Percentiles rank a stretch among this genome's conserved stretches.
Conservation (phyloP, 192 early-diverging fungal species). For the Gigaspora rosea region DNA sequence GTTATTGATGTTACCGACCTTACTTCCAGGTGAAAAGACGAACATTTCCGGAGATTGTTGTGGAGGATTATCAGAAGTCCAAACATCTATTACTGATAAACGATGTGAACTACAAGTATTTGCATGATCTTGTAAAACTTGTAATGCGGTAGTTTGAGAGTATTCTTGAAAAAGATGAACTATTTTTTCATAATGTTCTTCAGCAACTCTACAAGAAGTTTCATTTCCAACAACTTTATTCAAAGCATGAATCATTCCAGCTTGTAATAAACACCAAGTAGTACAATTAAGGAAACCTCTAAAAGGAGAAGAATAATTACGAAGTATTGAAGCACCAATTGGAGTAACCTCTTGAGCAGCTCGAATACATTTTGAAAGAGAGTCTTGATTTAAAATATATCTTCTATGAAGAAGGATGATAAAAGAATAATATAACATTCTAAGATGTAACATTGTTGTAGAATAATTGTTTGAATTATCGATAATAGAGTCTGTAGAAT, state of each 20-base stretch:
- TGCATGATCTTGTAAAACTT: slow-evolving; percentile 22
- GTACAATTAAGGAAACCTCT: slow-evolving; percentile 24
- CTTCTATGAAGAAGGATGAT: slow-evolving; percentile 10
- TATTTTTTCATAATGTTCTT: slow-evolving; percentile 22
- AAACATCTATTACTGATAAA: slow-evolving; percentile 14
- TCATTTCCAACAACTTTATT: slow-evolving; percentile 9
- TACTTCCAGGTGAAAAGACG: neutral
- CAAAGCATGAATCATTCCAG: slow-evolving; percentile 25
- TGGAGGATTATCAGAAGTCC: neutral
- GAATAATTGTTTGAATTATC: neutral
- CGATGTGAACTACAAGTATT: slow-evolving; percentile 18
- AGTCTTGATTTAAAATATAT: slow-evolving; percentile 16
- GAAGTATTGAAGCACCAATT: neutral
- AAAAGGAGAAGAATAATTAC: slow-evolving; percentile 1
- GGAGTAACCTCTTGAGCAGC: neutral
- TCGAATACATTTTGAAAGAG: neutral
- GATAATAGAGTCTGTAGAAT: neutral
- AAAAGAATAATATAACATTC: slow-evolving; percentile 21
- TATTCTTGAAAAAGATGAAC: neutral
- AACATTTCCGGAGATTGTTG: neutral
- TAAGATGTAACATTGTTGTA: neutral
- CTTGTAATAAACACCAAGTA: slow-evolving; percentile 29
- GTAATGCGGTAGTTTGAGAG: slow-evolving; percentile 6
- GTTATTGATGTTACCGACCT: slow-evolving; percentile 10
- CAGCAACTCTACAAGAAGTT: neutral